Percentiles rank a stretch among this genome's conserved stretches.
phyloP scores from a whole-genome alignment of 2,329 filamentous ascomycete genomes.

The Trichoderma koningiopsis region DNA sequence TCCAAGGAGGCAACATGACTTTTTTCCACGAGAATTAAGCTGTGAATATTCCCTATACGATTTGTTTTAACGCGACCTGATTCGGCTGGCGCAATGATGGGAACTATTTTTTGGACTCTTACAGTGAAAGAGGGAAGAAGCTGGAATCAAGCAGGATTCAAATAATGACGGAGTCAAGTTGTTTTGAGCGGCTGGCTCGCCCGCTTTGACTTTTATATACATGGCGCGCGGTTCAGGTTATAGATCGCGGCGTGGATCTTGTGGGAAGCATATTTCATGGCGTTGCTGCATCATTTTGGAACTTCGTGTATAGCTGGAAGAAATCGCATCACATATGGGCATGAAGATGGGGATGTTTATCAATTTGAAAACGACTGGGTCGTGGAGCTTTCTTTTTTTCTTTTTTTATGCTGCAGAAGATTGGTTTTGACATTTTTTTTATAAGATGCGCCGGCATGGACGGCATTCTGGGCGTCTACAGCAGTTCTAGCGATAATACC shows the following conservation, averaged over 20 bases:
- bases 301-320: conserved; percentile 31
- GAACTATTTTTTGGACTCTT: conserved; percentile 14
- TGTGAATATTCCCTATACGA: not conserved
- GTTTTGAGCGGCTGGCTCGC: conserved; percentile 32
- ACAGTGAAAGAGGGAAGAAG: conserved; percentile 18
- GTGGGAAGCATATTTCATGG: conserved; percentile 41
- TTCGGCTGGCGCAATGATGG: conserved; percentile 19
- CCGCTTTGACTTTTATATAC: conserved; percentile 36
- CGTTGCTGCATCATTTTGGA: conserved; percentile 40
- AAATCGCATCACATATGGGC: conserved; percentile 35
- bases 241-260: conserved; percentile 35
- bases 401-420: not conserved
- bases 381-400: conserved; percentile 30
- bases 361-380: conserved; percentile 31
- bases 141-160: conserved; percentile 9
- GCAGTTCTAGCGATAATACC: conserved; percentile 30
- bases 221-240: conserved; percentile 37
- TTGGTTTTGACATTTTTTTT: conserved; percentile 8
- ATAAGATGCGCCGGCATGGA: conserved; percentile 25
- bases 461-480: conserved; percentile 6
- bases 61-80: conserved; percentile 10
- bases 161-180: conserved; percentile 24
- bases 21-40: conserved; percentile 54
- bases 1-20: conserved; percentile 49
- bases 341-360: conserved; percentile 23